A percentile compares a stretch with the other conserved stretches of the same genome.
phyloP scores from a whole-genome alignment of 163 green algal genomes.

The Volvox carteri region DNA sequence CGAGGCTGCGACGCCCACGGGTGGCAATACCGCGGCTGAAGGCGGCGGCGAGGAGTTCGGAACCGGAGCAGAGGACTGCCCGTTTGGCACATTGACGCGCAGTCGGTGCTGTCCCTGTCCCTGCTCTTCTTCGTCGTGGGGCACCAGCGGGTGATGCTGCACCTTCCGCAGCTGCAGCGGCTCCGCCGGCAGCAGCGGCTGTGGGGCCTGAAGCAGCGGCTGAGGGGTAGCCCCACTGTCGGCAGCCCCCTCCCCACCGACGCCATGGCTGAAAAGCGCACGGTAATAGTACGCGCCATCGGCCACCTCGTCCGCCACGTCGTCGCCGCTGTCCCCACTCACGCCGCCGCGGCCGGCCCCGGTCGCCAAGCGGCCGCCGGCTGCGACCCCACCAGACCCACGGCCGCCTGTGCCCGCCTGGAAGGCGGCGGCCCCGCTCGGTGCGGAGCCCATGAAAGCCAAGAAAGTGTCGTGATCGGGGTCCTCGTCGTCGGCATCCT shows the following conservation, averaged over 20 bases:
- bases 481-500: conserved; percentile 13
- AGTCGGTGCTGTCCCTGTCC: not conserved
- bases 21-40: not conserved
- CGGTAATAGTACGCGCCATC: conserved; percentile 45
- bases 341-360: not conserved
- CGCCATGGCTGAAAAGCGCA: conserved; percentile 14
- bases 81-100: not conserved
- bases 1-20: not conserved
- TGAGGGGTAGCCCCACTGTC: not conserved
- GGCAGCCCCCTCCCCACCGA: not conserved
- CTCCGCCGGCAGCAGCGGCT: not conserved
- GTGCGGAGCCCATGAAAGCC: conserved; percentile 32
- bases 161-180: conserved; percentile 8
- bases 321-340: not conserved
- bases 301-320: conserved; percentile 5
- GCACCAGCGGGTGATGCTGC: not conserved
- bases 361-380: too few species aligned
- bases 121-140: not conserved
- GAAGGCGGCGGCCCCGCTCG: not conserved
- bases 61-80: not conserved
- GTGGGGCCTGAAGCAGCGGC: not conserved
- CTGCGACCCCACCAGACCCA: not conserved
- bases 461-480: conserved; percentile 51
- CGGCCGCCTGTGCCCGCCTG: not conserved
- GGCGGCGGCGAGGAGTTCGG: not conserved